phyloP scores from a whole-genome alignment of 2,329 filamentous ascomycete species.

The Cladophialophora exuberans region DNA sequence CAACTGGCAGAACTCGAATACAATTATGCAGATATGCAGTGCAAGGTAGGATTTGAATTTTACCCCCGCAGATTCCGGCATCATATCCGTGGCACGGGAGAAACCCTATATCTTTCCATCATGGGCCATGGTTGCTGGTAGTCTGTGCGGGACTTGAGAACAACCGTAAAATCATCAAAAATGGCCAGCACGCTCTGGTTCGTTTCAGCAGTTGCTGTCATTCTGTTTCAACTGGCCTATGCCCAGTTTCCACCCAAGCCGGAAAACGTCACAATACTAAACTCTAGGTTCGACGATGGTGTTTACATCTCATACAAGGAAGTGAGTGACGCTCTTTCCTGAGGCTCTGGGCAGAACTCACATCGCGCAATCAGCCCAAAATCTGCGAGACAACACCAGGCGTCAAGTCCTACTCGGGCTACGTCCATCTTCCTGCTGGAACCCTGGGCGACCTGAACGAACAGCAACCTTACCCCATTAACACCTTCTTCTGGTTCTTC shows the following conservation, averaged over 20 bases:
- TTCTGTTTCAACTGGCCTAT: not conserved
- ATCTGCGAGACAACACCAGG: constrained; percentile 62
- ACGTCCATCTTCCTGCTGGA: constrained; percentile 59
- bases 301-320: constrained; percentile 52
- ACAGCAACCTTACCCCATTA: constrained; percentile 59
- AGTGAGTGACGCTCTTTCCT: constrained; percentile 34
- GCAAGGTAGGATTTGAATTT: too few relatives aligned
- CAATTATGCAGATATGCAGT: too few relatives aligned
- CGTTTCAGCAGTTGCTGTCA: not conserved
- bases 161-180: too few relatives aligned
- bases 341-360: not conserved
- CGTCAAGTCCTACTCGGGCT: constrained; percentile 62
- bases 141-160: not conserved
- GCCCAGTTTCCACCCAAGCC: constrained; percentile 46
- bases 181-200: not conserved
- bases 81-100: too few relatives aligned
- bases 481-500: constrained; percentile 70
- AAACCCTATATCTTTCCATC: too few relatives aligned
- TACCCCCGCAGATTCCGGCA: too few relatives aligned
- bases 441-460: constrained; percentile 42
- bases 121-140: too few relatives aligned
- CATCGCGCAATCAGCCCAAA: constrained; percentile 38
- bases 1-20: too few relatives aligned
- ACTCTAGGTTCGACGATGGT: constrained; percentile 48
- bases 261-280: constrained; percentile 44